Conservation (phyloP, 495 filamentous ascomycete species). For the Talaromyces stipitatus region DNA sequence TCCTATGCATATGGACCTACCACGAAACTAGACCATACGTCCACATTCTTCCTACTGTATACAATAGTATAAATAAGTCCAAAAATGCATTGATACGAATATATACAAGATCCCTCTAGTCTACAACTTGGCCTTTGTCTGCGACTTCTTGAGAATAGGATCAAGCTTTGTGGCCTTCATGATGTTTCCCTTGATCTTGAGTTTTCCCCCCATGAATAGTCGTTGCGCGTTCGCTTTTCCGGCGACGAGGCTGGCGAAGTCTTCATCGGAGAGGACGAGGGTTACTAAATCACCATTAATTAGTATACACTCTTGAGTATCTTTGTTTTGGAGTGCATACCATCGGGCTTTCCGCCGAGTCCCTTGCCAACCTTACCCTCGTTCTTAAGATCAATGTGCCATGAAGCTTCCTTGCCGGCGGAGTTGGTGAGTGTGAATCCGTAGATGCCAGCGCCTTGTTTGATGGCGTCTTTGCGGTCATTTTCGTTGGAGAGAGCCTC, state of each 20-base stretch:
- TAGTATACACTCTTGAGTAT: not conserved
- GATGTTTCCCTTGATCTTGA: constrained; percentile 96
- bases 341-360: constrained; percentile 67
- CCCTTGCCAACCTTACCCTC: constrained; percentile 78
- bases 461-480: constrained; percentile 80
- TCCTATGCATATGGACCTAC: not conserved
- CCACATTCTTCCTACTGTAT: not conserved
- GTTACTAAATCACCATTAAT: constrained; percentile 51
- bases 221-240: constrained; percentile 93
- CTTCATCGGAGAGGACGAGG: constrained; percentile 72
- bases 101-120: not conserved
- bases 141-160: constrained; percentile 85
- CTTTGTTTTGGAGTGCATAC: constrained; percentile 38
- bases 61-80: not conserved
- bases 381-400: constrained; percentile 93
- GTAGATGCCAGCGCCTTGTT: constrained; percentile 80
- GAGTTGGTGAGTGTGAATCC: constrained; percentile 88
- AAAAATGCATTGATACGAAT: not conserved
- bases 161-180: constrained; percentile 99
- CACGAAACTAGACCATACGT: not conserved
- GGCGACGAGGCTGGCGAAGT: constrained; percentile 72
- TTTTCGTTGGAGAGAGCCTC: constrained; percentile 60
- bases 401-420: constrained; percentile 67
- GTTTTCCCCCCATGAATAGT: constrained; percentile 92
- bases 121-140: constrained; percentile 77